Conservation (phyloP, 495 filamentous ascomycete genomes). For the Cercophora newfieldiana region DNA sequence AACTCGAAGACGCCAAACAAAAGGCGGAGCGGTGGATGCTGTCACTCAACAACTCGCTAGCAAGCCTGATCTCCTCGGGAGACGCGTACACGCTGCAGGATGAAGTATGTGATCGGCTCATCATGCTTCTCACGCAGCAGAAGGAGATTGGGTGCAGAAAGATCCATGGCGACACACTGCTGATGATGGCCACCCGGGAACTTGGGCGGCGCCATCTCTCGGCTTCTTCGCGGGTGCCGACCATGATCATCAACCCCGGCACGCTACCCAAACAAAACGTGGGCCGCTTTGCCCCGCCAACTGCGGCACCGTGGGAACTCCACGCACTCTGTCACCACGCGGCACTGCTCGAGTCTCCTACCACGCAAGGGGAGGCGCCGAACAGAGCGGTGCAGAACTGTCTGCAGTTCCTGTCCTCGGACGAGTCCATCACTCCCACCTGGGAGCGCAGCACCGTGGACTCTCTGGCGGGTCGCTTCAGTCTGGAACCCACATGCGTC, state of each 20-base stretch:
- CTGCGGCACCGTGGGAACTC: not conserved
- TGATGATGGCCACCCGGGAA: no score
- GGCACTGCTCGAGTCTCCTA: not conserved
- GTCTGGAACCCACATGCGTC: not conserved
- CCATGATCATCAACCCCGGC: conserved; percentile 1
- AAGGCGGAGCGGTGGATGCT: not conserved
- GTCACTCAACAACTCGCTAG: not conserved
- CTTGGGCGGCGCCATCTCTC: no score
- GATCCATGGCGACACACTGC: not conserved
- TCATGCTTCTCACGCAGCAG: not conserved
- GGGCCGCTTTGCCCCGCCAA: not conserved
- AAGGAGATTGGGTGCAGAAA: not conserved
- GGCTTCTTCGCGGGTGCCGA: not conserved
- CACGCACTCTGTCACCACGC: not conserved
- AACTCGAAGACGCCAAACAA: not conserved
- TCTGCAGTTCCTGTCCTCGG: not conserved
- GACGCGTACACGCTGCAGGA: not conserved
- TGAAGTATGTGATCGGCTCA: not conserved
- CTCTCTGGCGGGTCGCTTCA: conserved; percentile 1
- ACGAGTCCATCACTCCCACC: conserved; percentile 1
- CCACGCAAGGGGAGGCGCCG: not conserved
- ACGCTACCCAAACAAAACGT: not conserved
- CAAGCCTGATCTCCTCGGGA: not conserved
- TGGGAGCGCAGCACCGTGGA: conserved; percentile 1
- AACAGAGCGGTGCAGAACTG: not conserved